Evolutionary conservation across 2,329 filamentous ascomycete genomes (phyloP), one percentile per base, ranked within the genome.

Genomic region (Zymoseptoria brevis): DNA sequence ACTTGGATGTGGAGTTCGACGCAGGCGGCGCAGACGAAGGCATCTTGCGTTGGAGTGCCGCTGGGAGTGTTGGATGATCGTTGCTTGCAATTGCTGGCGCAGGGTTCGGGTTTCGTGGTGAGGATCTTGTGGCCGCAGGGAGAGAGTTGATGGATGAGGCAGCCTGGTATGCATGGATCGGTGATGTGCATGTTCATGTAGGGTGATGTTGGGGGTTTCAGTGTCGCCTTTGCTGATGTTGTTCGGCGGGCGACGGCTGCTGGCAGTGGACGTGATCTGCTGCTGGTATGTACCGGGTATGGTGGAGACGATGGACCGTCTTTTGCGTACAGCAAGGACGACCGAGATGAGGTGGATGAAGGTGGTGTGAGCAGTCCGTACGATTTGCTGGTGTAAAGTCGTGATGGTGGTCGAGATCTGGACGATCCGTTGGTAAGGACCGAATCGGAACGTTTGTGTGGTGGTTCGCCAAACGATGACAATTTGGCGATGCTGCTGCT

Each of bases 71-170:
- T 19, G n/a, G 51, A 8, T 9, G 22, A 19, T 19, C 8, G 16
- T 13, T 54, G 35, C 9, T 19, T 30, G 49, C 64, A 67, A 41
- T 67, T 66, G 13, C 52, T 48, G 11, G 56, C 64, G 50, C 64
- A 67, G 9, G 56, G 26, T 21, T 60, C 57, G 11, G 62, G 56
- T 9, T 21, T 45, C n/a, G 11, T 9, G 0, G 64, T 67, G 16
- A 66, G 59, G 21, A 66, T 50, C 41, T 62, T 62, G 57, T 67
- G 65, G 16, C 62, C 60, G 54, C 65, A 67, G 1, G 60, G 59
- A 8, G 50, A 24, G 21, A 65, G 59, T 8, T 55, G 45, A 9
- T 65, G 63, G 21, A 59, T 35, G 4, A 63, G 50, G 3, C 57
- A 58, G 6, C 57, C 51, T 4, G 26, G 24, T 2, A 60, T 57